Percentiles rank a stretch among this genome's conserved stretches.
These are phyloP conservation scores for Paraphoma chrysanthemicola DNA, from an alignment of 2,329 filamentous ascomycete species.

Conservation along the genomic window DNA sequence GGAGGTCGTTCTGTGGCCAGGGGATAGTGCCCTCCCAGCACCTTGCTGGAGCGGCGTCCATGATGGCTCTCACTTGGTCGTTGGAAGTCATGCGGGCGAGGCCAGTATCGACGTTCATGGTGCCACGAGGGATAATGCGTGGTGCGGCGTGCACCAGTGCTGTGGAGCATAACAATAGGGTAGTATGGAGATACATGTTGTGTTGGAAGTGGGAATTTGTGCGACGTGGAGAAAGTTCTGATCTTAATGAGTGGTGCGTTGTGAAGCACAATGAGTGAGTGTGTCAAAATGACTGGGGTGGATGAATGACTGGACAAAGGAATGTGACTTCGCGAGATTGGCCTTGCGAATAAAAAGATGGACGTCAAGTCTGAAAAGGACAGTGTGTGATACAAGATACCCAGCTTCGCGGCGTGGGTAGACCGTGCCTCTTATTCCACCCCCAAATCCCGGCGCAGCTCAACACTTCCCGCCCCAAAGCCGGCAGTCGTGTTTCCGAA, in stretches of 20 bases:
- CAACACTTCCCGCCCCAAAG: not conserved
- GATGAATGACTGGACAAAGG: not conserved
- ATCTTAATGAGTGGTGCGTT: not conserved
- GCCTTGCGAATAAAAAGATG: not conserved
- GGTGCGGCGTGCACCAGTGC: constrained; percentile 1
- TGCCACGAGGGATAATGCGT: not conserved
- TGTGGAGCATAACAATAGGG: not conserved
- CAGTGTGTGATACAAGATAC: not conserved
- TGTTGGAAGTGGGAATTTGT: not conserved
- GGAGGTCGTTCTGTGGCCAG: constrained; percentile 17
- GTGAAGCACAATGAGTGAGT: not conserved
- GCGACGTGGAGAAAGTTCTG: not conserved
- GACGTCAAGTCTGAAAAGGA: constrained; percentile 1
- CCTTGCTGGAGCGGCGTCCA: not conserved
- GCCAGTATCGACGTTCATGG: not conserved
- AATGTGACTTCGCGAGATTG: constrained; percentile 2
- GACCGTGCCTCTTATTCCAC: constrained; percentile 6
- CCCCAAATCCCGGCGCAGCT: not conserved
- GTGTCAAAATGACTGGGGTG: not conserved
- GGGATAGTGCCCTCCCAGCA: constrained; percentile 10
- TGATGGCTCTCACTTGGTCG: not conserved
- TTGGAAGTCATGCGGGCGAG: not conserved
- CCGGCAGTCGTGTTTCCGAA: not conserved
- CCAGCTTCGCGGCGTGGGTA: not conserved
- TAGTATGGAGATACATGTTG: constrained; percentile 1